Evolutionary conservation across 345 rosid genomes (phyloP).

Genomic region (Eutrema yunnanense): DNA sequence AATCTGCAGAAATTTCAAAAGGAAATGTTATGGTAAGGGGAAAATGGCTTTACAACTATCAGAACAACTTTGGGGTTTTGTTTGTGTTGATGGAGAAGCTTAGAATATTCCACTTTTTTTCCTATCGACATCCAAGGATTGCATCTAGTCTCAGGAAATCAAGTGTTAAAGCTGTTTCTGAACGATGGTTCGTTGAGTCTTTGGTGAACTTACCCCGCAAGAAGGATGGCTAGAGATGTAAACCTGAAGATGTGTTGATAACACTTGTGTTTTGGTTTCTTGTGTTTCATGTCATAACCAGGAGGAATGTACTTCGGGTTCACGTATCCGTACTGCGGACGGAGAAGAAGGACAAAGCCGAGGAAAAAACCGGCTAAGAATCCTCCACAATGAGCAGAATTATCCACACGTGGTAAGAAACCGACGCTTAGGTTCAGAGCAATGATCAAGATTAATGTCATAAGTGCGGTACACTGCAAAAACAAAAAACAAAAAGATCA

Average conservation of each 20-base stretch:
- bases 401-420: conserved; percentile 73
- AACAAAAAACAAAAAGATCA: not conserved
- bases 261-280: conserved; percentile 53
- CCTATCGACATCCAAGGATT: no score
- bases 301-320: conserved; percentile 57
- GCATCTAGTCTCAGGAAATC: not conserved
- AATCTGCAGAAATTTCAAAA: conserved; percentile 37
- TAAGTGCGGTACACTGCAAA: conserved; percentile 65
- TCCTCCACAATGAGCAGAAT: conserved; percentile 93
- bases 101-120: no score
- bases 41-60: not conserved
- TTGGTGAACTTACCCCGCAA: conserved; percentile 50
- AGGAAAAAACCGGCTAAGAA: conserved; percentile 70
- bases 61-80: not conserved
- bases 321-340: conserved; percentile 88
- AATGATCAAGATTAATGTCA: conserved; percentile 56
- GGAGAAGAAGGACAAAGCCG: conserved; percentile 74
- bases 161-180: not conserved
- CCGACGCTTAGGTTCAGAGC: conserved; percentile 73
- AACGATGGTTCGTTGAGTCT: not conserved
- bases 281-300: conserved; percentile 51
- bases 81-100: not conserved
- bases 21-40: not conserved
- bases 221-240: conserved; percentile 40
- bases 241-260: conserved; percentile 56